Conservation (phyloP, 306 rosid species). For the Cajanus cajan region DNA sequence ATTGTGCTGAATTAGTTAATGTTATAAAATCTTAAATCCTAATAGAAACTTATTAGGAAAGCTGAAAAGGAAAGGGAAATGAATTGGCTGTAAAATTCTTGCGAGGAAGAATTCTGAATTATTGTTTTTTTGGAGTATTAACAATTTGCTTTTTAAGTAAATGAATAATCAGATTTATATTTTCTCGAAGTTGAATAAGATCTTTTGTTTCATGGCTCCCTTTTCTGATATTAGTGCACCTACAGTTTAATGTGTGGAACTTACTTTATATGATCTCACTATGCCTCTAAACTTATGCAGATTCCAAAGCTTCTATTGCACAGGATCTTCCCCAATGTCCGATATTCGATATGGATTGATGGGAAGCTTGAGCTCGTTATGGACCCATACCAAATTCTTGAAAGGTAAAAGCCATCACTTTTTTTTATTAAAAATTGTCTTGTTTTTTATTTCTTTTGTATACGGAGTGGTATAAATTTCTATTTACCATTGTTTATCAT, state of each 20-base stretch:
- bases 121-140: background rate
- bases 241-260: background rate
- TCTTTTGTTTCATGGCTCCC: background rate
- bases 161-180: background rate
- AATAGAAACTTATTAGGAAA: background rate
- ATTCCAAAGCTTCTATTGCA: constrained; percentile 97
- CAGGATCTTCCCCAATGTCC: constrained; percentile 84
- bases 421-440: background rate
- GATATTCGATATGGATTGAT: constrained; percentile 94
- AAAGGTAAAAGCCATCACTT: constrained; percentile 53
- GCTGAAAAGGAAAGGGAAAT: background rate
- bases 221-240: background rate
- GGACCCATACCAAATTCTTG: constrained; percentile 90
- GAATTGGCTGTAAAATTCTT: background rate
- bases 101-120: background rate
- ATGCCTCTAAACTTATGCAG: constrained; percentile 44
- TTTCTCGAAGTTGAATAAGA: constrained; percentile 8
- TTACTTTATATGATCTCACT: constrained; percentile 17
- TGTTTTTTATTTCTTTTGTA: constrained; percentile 20
- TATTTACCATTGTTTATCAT: background rate
- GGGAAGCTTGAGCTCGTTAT: constrained; percentile 86
- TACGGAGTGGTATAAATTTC: background rate
- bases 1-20: background rate
- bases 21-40: background rate
- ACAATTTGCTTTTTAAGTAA: background rate